A percentile compares a stretch with the other conserved stretches of the same genome.
Conservation (phyloP, 2,329 filamentous ascomycete genomes). For the Colletotrichum spinosum region DNA sequence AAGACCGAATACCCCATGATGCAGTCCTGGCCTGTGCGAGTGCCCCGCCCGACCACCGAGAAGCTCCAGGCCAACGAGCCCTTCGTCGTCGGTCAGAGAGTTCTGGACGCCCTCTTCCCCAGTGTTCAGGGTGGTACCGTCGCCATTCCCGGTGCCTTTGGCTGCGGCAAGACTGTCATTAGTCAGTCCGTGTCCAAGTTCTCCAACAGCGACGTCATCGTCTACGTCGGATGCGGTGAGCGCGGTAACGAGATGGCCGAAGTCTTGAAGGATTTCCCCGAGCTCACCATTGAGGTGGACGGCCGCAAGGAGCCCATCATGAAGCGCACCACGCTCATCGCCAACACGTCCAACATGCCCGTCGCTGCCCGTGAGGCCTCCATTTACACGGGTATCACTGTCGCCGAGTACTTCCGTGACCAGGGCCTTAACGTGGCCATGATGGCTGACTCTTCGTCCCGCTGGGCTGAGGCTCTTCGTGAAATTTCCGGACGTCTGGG, state of each 20-base stretch:
- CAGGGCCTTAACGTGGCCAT: constrained; percentile 98
- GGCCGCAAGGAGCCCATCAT: constrained; percentile 98
- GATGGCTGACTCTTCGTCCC: constrained; percentile 99
- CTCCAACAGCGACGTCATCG: constrained; percentile 98
- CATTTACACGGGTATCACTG: constrained; percentile 96
- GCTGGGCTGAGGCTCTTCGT: constrained; percentile 98
- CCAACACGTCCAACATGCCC: constrained; percentile 99
- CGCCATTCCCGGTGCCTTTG: constrained; percentile 97
- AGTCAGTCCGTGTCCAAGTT: constrained; percentile 99
- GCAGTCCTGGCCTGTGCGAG: constrained; percentile 98
- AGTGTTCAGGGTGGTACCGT: constrained; percentile 97
- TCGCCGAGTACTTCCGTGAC: constrained; percentile 97
- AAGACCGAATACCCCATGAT: constrained; percentile 97
- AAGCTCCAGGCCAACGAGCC: constrained; percentile 90
- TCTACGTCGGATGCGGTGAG: constrained; percentile 94
- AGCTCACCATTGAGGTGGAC: constrained; percentile 94
- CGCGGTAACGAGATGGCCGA: constrained; percentile 99
- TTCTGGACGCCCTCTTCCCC: constrained; percentile 95
- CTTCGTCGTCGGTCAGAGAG: constrained; percentile 96
- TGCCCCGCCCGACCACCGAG: constrained; percentile 91
- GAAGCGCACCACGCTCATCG: constrained; percentile 98
- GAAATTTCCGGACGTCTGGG: constrained; percentile 98
- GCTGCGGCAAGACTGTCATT: constrained; percentile 99
- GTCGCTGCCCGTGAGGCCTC: constrained; percentile 98
- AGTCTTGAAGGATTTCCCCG: constrained; percentile 99